Evolutionary conservation across 1,139 yeast genomes (phyloP), one percentile per base, ranked within the genome.

Genomic region (Pichia sp.): DNA sequence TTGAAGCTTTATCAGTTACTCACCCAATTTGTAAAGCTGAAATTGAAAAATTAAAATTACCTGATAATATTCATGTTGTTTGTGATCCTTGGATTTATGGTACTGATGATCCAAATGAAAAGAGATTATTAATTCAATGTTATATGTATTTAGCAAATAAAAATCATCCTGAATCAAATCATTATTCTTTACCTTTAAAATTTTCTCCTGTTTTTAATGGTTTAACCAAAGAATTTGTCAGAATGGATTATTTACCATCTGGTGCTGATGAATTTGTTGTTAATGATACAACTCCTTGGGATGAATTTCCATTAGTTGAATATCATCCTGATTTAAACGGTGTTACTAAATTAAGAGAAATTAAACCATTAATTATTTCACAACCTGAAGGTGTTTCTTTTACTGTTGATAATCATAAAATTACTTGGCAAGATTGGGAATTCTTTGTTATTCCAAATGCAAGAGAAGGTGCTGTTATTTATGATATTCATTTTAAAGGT

Each of bases 41-140:
- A 62, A 68, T 80, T 56, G 83, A 68, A 56, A 83, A 78, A 65
- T 76, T 75, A 71, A 76, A 70, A 58, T 74, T 75, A 59, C 87
- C 81, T 58, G 62, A 66, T 39, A 71, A 73, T 58, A 60, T 74
- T 41, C 55, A 55, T 29, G 79, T 86, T 42, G 77, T 82, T 60
- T 76, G 73, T 60, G 87, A 87, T 61, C 90, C 94, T 43, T 87
- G 96, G 95, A 86, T 86, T 73, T 86, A 86, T 62, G 96, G 95
- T 55, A 82, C 87, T 36, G 90, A 83, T 61, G 76, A 75, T 55
- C 65, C 73, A 40, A 71, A 74, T 49, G 84, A 78, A 59, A 62
- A 63, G 42, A 73, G 87, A 63, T 78, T 82, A 29, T 70, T 81
- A 67, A 68, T 82, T 55, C 92, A 84, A 68, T 78, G 82, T 63